Percentiles rank a stretch among this genome's conserved stretches.
phyloP scores from a whole-genome alignment of 176 grass and related monocot genomes.

The bread wheat (Triticum aestivum) region IWGSC_CS_RefSeq_v2.1 NC_057803.1:88473042-88473541 shows the following conservation, averaged over 20 bases:
- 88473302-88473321: neutral
- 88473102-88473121: conserved; percentile 18
- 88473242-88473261: conserved; percentile 24
- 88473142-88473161: neutral
- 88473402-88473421: neutral
- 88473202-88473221: conserved; percentile 26
- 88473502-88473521: neutral
- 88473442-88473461: neutral
- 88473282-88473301: neutral
- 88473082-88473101: neutral
- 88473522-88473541: neutral
- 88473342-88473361: too few species aligned
- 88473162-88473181: conserved; percentile 25
- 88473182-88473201: neutral
- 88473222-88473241: neutral
- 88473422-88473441: neutral
- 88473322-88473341: neutral
- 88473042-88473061: neutral
- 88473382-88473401: neutral
- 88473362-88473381: neutral
- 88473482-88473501: neutral
- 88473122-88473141: conserved; percentile 27
- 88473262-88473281: conserved; percentile 16
- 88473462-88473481: neutral
- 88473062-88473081: conserved; percentile 5